These are phyloP conservation scores for Alternaria metachromatica DNA, from an alignment of 2,329 filamentous ascomycete genomes.

Conservation along the genomic window DNA sequence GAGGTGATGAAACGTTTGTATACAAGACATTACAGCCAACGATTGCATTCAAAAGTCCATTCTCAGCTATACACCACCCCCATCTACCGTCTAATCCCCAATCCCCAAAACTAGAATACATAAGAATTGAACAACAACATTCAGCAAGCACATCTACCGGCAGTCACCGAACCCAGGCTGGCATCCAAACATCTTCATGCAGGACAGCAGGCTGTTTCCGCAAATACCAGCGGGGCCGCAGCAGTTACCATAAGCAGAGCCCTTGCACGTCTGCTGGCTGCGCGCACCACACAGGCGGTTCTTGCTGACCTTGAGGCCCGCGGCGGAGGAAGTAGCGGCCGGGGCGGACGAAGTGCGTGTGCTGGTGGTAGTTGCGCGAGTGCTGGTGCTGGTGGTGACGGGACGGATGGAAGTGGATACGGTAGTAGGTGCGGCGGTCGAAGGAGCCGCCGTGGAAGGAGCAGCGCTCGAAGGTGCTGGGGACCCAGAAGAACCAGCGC, in stretches of 20 bases:
- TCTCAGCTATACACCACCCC: background rate
- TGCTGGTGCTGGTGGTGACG: background rate
- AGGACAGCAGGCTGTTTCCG: background rate
- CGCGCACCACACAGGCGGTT: conserved; percentile 3
- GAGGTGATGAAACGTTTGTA: background rate
- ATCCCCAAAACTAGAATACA: background rate
- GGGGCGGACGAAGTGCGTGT: conserved; percentile 1
- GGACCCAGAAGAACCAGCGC: background rate
- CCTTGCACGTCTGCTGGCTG: conserved; percentile 4
- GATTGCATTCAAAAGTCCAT: background rate
- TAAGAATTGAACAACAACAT: background rate
- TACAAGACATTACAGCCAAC: background rate
- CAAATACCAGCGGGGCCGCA: background rate
- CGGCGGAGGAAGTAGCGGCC: background rate
- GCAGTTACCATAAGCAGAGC: conserved; percentile 1
- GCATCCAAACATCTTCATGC: conserved; percentile 4
- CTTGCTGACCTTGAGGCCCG: background rate
- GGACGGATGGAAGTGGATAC: conserved; percentile 2
- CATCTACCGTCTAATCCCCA: background rate
- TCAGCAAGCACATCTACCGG: background rate
- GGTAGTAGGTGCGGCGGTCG: background rate
- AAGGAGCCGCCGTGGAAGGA: background rate
- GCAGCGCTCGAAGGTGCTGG: background rate
- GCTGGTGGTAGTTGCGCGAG: background rate
- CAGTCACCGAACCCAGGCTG: conserved; percentile 5